Percentiles rank a stretch among this genome's conserved stretches.
Evolutionary conservation across 2,329 filamentous ascomycete species (phyloP).

Genomic region (Sporothrix globosa): DNA sequence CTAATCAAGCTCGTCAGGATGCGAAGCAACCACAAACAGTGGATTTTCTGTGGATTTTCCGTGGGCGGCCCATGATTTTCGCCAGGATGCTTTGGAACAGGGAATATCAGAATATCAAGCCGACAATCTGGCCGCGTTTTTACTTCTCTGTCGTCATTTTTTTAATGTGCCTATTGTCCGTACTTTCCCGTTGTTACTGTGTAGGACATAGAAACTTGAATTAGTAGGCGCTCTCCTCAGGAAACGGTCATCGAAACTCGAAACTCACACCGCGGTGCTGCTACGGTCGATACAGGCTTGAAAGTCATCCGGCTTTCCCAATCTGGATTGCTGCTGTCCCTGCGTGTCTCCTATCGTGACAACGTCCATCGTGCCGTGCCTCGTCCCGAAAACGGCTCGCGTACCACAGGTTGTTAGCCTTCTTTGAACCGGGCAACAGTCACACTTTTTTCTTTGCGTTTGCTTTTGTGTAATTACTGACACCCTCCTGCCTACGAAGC

Average conservation of each 20-base stretch:
- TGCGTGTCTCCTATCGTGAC: constrained; percentile 5
- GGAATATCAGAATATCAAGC: neutral
- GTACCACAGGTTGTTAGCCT: neutral
- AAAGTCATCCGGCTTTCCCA: neutral
- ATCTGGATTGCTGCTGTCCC: neutral
- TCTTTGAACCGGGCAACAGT: neutral
- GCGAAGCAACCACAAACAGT: neutral
- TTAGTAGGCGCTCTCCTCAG: neutral
- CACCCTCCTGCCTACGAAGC: neutral
- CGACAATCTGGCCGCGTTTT: neutral
- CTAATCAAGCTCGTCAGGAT: neutral
- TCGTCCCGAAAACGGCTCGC: constrained; percentile 8
- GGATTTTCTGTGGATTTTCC: neutral
- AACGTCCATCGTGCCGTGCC: neutral
- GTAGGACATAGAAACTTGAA: neutral
- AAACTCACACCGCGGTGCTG: no score
- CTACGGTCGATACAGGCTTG: no score
- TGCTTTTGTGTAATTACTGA: neutral
- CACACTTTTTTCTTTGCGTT: neutral
- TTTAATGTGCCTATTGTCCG: neutral
- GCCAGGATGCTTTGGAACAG: neutral
- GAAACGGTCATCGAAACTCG: no score
- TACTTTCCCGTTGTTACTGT: neutral
- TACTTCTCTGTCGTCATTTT: neutral
- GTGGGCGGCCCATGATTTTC: neutral